Percentiles rank a stretch among this genome's conserved stretches.
phyloP scores from a whole-genome alignment of 2,329 filamentous ascomycete genomes.

The Neofusicoccum umdonicola region DNA sequence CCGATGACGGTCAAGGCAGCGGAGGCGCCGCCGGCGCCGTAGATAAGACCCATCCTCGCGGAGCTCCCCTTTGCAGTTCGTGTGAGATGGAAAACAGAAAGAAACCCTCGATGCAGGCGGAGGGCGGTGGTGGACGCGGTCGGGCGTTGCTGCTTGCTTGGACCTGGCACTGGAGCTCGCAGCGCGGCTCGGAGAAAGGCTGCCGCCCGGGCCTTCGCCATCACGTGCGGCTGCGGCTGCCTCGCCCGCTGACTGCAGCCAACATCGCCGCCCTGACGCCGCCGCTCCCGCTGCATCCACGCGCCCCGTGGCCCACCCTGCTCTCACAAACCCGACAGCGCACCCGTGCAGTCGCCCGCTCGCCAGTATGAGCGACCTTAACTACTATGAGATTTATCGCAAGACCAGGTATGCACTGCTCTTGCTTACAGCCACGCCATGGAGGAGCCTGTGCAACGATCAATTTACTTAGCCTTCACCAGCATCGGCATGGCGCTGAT shows the following conservation, averaged over 20 bases:
- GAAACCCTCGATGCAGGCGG: slow-evolving; percentile 4
- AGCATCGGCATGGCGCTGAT: slow-evolving; percentile 93
- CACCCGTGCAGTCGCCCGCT: background rate
- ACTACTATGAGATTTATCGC: slow-evolving; percentile 93
- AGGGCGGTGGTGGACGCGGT: slow-evolving; percentile 7
- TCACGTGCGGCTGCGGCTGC: background rate
- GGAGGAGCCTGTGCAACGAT: background rate
- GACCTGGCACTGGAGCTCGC: slow-evolving; percentile 14
- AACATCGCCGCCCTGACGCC: background rate
- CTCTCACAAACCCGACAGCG: slow-evolving; percentile 18
- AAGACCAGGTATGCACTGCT: slow-evolving; percentile 77
- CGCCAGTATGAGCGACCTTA: slow-evolving; percentile 40
- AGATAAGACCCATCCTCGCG: slow-evolving; percentile 65
- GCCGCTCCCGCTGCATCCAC: slow-evolving; percentile 19
- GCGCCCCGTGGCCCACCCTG: slow-evolving; percentile 20
- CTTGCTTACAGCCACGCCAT: slow-evolving; percentile 23
- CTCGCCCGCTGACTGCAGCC: background rate
- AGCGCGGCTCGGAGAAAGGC: slow-evolving; percentile 12
- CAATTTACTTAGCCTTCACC: slow-evolving; percentile 29
- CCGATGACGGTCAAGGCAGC: slow-evolving; percentile 70
- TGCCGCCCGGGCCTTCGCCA: background rate
- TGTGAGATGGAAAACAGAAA: slow-evolving; percentile 6
- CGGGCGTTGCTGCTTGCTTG: slow-evolving; percentile 13
- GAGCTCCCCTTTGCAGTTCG: background rate
- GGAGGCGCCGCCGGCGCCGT: slow-evolving; percentile 67